Base-by-base conservation (phyloP, 805 yeast genomes). In the Metschnikowia dekortorum region DNA sequence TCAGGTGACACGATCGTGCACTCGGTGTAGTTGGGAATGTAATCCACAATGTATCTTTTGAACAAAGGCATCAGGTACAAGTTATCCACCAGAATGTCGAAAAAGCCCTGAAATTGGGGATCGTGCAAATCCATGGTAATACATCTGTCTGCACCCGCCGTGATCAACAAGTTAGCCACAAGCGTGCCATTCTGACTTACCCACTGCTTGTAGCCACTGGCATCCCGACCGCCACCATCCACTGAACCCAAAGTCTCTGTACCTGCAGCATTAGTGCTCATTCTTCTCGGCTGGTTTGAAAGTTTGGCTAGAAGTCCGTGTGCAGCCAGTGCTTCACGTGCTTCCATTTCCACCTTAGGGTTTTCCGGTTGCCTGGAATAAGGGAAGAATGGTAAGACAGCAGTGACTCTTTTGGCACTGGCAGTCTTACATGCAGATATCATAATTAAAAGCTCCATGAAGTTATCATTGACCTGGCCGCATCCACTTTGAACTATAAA, bases 71-170 rank as follows among this genome's bases (percentile, higher is more conserved):
- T 85, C 44, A 94, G 88, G 66, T 89, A 89, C 56, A 94, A 67
- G 65, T 94, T 94, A 67, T 94, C 99, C 39, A 94, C 97, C 2
- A 97, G 97, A 40, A 94, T 87, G 61, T 91, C 94, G 64, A 94
- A 94, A 63, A 89, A 94, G 4, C 99, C 99, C 67, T 95, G 98
- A 69, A 89, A 94, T 68, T 94, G 99, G 1, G 98, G 90, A 63
- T 94, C 99, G 66, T 94, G 99, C 51, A 94, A 75, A 64, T 94
- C 99, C 97, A 94, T 91, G 2, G 99, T 94, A 56, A 94, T 90
- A 50, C 91, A 84, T 62, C 95, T 94, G 68, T 94, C 96, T 0
- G 98, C 97, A 37, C 99, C 99, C 0, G 98, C 94, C 1, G 92
- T 81, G 3, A 89, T 87, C 55, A 94, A 72, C 53, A 94, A 71